A percentile compares a stretch with the other conserved stretches of the same genome.
Conservation (phyloP, 1,139 yeast species). For the Diutina rugosa region DNA sequence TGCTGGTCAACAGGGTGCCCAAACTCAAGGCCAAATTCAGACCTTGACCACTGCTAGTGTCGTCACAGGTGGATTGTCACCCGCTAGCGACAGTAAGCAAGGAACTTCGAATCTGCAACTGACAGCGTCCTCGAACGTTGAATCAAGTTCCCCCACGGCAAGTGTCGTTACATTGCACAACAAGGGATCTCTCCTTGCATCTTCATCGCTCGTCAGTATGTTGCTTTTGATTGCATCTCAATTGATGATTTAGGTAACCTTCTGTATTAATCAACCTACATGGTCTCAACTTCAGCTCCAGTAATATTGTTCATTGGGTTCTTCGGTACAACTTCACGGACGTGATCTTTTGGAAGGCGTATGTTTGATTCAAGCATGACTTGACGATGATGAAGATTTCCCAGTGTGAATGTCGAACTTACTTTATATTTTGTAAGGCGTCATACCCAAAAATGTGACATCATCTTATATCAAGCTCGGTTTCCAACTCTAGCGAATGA, state of each 20-base stretch:
- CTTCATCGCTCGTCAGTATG: background rate
- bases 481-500: too few species aligned
- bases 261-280: too few species aligned
- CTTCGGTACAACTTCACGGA: too few species aligned
- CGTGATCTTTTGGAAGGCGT: too few species aligned
- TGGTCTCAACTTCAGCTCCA: background rate
- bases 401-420: too few species aligned
- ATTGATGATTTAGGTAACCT: background rate
- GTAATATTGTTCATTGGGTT: too few species aligned
- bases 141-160: background rate
- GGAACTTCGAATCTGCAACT: background rate
- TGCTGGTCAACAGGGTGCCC: conserved; percentile 2
- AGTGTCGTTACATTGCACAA: background rate
- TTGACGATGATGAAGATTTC: too few species aligned
- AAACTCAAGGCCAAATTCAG: conserved; percentile 1
- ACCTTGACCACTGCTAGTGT: background rate
- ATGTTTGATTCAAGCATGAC: too few species aligned
- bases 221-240: conserved; percentile 1
- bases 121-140: background rate
- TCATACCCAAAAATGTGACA: too few species aligned
- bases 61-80: background rate
- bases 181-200: background rate
- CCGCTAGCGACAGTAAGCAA: background rate
- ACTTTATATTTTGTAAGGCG: too few species aligned
- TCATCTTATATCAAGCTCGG: too few species aligned